A percentile compares a stretch with the other conserved stretches of the same genome.
Evolutionary conservation across 306 rosid species (phyloP).

Genomic region (Corylus americana): DNA sequence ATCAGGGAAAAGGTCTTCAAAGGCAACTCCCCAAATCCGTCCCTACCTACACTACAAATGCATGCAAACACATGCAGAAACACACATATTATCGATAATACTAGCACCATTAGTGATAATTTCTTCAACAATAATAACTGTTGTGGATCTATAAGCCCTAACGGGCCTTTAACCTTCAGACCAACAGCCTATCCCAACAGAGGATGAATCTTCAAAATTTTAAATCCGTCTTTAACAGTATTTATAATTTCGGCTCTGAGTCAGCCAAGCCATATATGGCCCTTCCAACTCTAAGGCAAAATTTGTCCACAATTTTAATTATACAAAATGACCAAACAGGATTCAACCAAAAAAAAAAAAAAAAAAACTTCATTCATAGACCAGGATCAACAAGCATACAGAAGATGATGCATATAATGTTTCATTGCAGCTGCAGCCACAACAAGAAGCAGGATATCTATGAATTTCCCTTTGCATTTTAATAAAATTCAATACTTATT

Average conservation of each 20-base stretch:
- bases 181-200: neutral
- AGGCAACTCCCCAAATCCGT: neutral
- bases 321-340: neutral
- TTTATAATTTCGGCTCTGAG: neutral
- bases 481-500: no score
- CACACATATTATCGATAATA: neutral
- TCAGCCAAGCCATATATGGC: neutral
- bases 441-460: neutral
- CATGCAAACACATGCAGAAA: neutral
- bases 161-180: neutral
- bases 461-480: neutral
- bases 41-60: neutral
- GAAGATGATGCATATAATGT: neutral
- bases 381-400: neutral
- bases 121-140: neutral
- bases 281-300: neutral
- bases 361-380: neutral
- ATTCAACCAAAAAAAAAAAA: neutral
- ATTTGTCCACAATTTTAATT: neutral
- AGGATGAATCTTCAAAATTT: neutral
- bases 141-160: neutral
- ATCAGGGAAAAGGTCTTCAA: neutral
- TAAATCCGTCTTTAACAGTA: neutral
- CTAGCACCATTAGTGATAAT: neutral
- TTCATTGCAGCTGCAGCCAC: neutral